A percentile compares a stretch with the other conserved stretches of the same genome.
These are phyloP conservation scores for Aspergillus udagawae DNA, from an alignment of 2,329 filamentous ascomycete species.

Conservation along the genomic window DNA sequence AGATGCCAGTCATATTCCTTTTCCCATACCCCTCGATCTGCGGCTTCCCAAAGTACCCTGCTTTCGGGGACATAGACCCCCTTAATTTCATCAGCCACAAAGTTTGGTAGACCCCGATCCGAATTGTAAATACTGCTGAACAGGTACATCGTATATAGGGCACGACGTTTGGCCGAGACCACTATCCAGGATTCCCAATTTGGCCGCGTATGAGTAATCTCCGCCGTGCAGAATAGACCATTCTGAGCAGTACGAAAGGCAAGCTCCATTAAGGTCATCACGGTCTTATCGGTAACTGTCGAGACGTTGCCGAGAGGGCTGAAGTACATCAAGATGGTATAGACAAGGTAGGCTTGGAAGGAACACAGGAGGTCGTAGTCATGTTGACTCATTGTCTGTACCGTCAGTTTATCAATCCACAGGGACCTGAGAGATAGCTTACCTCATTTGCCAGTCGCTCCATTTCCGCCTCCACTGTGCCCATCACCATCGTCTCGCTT, in stretches of 20 bases:
- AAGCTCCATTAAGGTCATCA: constrained; percentile 51
- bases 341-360: constrained; percentile 55
- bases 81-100: constrained; percentile 47
- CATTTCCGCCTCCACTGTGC: constrained; percentile 24
- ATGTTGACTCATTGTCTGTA: constrained; percentile 2
- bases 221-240: constrained; percentile 45
- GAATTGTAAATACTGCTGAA: constrained; percentile 49
- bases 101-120: constrained; percentile 44
- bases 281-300: constrained; percentile 39
- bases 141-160: constrained; percentile 51
- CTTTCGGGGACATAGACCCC: constrained; percentile 42
- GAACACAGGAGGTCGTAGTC: constrained; percentile 37
- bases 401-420: neutral
- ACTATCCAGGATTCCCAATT: constrained; percentile 54
- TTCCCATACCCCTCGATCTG: constrained; percentile 40
- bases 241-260: constrained; percentile 39
- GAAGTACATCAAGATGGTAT: constrained; percentile 49
- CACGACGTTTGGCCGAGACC: constrained; percentile 51
- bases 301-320: constrained; percentile 19
- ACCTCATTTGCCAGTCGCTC: constrained; percentile 16
- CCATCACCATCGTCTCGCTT: constrained; percentile 22
- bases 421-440: neutral
- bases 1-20: constrained; percentile 42
- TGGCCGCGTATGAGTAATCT: constrained; percentile 39
- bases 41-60: constrained; percentile 44